phyloP scores from a whole-genome alignment of 108 stramenopile genomes.

The Fistulifera solaris region DNA sequence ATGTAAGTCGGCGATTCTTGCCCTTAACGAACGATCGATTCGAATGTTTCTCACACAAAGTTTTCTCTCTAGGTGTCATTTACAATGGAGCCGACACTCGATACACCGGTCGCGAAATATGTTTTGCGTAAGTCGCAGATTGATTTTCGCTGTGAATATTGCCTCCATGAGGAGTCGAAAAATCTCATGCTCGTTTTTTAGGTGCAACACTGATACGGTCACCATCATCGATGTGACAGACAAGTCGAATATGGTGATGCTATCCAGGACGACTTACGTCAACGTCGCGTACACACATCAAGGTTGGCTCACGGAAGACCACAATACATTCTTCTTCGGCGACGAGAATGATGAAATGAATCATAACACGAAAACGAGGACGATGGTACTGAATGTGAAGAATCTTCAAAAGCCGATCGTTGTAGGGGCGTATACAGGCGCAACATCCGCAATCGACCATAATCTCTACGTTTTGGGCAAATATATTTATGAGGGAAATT shows the following conservation, averaged over 20 bases:
- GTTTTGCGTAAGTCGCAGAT: conserved; percentile 7
- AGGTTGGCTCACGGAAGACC: conserved; percentile 30
- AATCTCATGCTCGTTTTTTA: not conserved
- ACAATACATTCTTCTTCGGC: conserved; percentile 17
- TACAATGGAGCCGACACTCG: conserved; percentile 22
- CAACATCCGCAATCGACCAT: conserved; percentile 21
- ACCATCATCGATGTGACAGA: conserved; percentile 23
- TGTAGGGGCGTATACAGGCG: not conserved
- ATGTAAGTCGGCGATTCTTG: too few relatives aligned
- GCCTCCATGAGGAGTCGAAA: too few relatives aligned
- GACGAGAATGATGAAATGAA: conserved; percentile 26
- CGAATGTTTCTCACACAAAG: too few relatives aligned
- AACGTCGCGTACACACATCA: conserved; percentile 22
- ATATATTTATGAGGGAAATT: conserved; percentile 25
- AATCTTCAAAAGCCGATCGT: not conserved
- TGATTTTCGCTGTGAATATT: too few relatives aligned
- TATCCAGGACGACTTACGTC: conserved; percentile 8
- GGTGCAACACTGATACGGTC: conserved; percentile 14
- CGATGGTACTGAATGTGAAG: conserved; percentile 11
- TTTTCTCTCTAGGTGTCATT: conserved; percentile 22
- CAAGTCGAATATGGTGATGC: not conserved
- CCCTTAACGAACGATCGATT: too few relatives aligned
- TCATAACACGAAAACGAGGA: conserved; percentile 5
- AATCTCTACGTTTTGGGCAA: conserved; percentile 22
- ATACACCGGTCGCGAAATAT: conserved; percentile 16